Conservation (phyloP, 2,329 filamentous ascomycete genomes). For the Fusarium scirpi region DNA sequence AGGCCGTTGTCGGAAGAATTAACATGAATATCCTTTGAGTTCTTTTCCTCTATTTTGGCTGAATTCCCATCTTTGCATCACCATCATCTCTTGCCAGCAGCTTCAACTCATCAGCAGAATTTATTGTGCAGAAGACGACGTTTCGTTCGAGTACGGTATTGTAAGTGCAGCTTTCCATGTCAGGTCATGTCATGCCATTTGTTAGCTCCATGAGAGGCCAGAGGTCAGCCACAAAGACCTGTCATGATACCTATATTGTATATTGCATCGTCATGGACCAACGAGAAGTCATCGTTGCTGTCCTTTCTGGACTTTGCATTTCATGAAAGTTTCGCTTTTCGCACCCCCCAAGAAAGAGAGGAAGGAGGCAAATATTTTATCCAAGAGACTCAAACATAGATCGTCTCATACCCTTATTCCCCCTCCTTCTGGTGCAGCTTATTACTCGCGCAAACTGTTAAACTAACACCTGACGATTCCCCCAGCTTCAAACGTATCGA, state of each 20-base stretch:
- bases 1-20: slow-evolving; percentile 45
- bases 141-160: slow-evolving; percentile 10
- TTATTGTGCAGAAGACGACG: slow-evolving; percentile 10
- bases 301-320: not conserved
- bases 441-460: slow-evolving; percentile 21
- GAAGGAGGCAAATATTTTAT: slow-evolving; percentile 1
- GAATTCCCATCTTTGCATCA: slow-evolving; percentile 32
- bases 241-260: slow-evolving; percentile 11
- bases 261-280: slow-evolving; percentile 38
- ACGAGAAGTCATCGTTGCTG: slow-evolving; percentile 18
- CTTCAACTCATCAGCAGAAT: slow-evolving; percentile 9
- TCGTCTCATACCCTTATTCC: slow-evolving; percentile 30
- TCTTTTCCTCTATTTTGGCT: slow-evolving; percentile 34
- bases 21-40: slow-evolving; percentile 26
- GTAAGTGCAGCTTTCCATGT: slow-evolving; percentile 33
- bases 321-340: not conserved
- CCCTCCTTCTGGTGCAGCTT: slow-evolving; percentile 18
- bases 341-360: not conserved
- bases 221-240: slow-evolving; percentile 36
- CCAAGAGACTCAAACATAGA: slow-evolving; percentile 20
- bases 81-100: slow-evolving; percentile 16
- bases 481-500: slow-evolving; percentile 39
- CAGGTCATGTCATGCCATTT: slow-evolving; percentile 12
- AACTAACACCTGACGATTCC: slow-evolving; percentile 33
- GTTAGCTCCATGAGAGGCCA: slow-evolving; percentile 25